phyloP scores from a whole-genome alignment of 352 stramenopile species.

The Pythium oligandrum region DNA sequence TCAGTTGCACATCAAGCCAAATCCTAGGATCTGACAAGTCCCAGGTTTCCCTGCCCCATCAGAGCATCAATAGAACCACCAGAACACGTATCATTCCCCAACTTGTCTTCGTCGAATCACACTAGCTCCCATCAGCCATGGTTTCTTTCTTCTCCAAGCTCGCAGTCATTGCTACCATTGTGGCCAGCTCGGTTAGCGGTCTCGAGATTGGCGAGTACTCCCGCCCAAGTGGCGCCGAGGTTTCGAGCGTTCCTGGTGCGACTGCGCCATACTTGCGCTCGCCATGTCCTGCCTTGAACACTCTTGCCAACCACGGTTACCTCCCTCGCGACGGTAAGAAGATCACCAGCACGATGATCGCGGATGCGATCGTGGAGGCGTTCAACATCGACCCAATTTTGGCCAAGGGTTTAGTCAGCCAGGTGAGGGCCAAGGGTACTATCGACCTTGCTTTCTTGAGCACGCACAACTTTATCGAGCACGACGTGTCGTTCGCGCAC shows the following conservation, averaged over 20 bases:
- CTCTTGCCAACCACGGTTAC: constrained; percentile 43
- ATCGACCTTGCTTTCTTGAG: not conserved
- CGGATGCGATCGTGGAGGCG: constrained; percentile 22
- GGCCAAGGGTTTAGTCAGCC: not conserved
- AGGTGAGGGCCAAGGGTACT: not conserved
- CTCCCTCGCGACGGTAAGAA: constrained; percentile 32
- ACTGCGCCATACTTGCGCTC: constrained; percentile 24
- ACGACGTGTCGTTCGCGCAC: constrained; percentile 31
- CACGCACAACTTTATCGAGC: constrained; percentile 26
- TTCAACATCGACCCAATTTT: constrained; percentile 24
- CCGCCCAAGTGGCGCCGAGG: constrained; percentile 17
- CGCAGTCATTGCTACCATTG: not conserved
- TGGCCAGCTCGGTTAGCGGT: not conserved
- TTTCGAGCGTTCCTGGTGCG: constrained; percentile 19
- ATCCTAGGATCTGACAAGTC: no score
- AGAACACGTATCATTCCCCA: not conserved
- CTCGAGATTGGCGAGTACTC: constrained; percentile 24
- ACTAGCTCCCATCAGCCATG: not conserved
- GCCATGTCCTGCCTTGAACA: constrained; percentile 43
- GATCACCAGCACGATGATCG: constrained; percentile 17
- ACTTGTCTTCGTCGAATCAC: no score
- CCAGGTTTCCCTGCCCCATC: no score
- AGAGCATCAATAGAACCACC: no score
- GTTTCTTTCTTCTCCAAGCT: not conserved
- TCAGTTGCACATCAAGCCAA: no score